A percentile compares a stretch with the other conserved stretches of the same genome.
These are phyloP conservation scores for Gracilaria gracilis DNA, from an alignment of 23 red algal species.

Conservation along the genomic window DNA sequence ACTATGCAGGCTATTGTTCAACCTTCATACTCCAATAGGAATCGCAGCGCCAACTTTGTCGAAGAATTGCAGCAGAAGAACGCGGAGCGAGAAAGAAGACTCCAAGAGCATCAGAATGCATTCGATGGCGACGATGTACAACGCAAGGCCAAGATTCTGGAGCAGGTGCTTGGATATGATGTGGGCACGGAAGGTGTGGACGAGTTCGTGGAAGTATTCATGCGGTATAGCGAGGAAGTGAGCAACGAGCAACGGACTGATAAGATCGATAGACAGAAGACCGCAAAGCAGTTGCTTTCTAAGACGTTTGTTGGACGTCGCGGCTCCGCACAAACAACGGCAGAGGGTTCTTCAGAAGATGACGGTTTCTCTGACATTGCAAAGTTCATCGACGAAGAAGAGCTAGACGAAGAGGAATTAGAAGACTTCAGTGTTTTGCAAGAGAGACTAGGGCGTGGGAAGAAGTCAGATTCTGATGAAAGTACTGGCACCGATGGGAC, in stretches of 20 bases:
- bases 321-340: conserved; percentile 5
- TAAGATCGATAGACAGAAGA: conserved; percentile 48
- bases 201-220: conserved; percentile 61
- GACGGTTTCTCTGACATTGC: conserved; percentile 78
- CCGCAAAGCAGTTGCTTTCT: conserved; percentile 23
- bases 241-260: conserved; percentile 39
- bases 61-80: conserved; percentile 66
- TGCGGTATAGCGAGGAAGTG: conserved; percentile 47
- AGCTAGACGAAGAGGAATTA: conserved; percentile 54
- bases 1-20: conserved; percentile 55
- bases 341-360: conserved; percentile 54
- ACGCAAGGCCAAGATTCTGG: conserved; percentile 65
- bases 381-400: conserved; percentile 59
- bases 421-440: conserved; percentile 49
- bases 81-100: conserved; percentile 62
- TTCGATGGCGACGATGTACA: conserved; percentile 35
- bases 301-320: conserved; percentile 54
- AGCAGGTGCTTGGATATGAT: conserved; percentile 52
- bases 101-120: conserved; percentile 26
- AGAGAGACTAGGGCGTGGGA: conserved; percentile 3
- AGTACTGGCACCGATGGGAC: conserved; percentile 14
- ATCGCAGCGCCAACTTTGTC: conserved; percentile 41
- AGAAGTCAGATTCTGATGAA: conserved; percentile 7
- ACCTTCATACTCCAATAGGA: neutral
- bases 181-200: conserved; percentile 35